These are phyloP conservation scores for Eustoma russellianum DNA, from an alignment of 257 asterid species.

Conservation along the genomic window DNA sequence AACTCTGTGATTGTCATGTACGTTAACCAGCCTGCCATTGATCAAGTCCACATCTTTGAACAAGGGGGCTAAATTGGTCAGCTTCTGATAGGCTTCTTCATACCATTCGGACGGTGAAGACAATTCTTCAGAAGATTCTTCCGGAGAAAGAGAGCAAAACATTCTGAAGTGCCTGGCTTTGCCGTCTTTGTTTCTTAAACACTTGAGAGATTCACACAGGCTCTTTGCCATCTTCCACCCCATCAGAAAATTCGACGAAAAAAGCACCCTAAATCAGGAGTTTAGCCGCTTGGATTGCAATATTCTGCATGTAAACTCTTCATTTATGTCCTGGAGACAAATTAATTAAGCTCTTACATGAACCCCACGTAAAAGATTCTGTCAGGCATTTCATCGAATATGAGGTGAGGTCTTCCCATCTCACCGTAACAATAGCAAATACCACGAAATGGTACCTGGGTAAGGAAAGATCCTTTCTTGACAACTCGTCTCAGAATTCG, in stretches of 20 bases:
- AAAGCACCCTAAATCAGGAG: too few relatives aligned
- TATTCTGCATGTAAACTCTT: constrained; percentile 3
- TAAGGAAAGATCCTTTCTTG: too few relatives aligned
- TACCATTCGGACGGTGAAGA: constrained; percentile 55
- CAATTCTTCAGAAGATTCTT: constrained; percentile 23
- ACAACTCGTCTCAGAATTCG: too few relatives aligned
- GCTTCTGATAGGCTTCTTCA: constrained; percentile 41
- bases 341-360: neutral
- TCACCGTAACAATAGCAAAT: neutral
- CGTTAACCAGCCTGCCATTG: constrained; percentile 56
- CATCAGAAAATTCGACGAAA: constrained; percentile 22
- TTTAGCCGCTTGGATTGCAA: neutral
- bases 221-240: constrained; percentile 16
- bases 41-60: constrained; percentile 57
- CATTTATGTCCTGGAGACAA: neutral
- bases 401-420: neutral
- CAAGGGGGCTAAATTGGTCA: constrained; percentile 40
- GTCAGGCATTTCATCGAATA: constrained; percentile 42
- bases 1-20: constrained; percentile 40
- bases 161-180: constrained; percentile 16
- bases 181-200: constrained; percentile 6
- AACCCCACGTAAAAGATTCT: neutral
- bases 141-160: constrained; percentile 19
- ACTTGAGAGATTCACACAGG: constrained; percentile 15
- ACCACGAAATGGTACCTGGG: neutral